Base-by-base conservation (phyloP, 1,284 basidiomycete species). In the Naganishia cerealis region DNA sequence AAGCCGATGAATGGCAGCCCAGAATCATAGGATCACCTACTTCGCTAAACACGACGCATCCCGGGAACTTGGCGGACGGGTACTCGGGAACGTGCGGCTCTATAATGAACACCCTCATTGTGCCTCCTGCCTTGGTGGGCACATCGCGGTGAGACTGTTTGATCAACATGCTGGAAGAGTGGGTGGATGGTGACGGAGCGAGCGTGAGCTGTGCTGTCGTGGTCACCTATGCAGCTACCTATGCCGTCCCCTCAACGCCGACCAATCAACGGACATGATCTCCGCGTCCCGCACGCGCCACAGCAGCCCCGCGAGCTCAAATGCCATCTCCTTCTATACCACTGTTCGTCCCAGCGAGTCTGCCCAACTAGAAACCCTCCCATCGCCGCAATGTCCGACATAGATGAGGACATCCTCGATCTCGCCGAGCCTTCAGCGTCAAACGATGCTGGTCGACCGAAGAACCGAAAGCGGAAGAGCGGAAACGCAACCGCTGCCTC, bases 81-180 rank as follows among this genome's bases (percentile, higher is more conserved):
- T 81, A 81, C 36, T 78, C 80, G 9, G 79, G 79, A 3, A 79
- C 61, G 67, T 77, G 76, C 33, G 78, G 78, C 71, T 80, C 77
- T 50, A 79, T 77, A 57, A 80, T 62, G 71, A 74, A 80, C 69
- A 95, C 87, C 70, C 91, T 84, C 72, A 94, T 89, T 0, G 88
- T 87, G 13, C 84, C 85, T 70, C 79, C 73, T 18, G 89, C 85
- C 67, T 85, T 86, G 50, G 88, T 87, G 33, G 87, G 85, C 3
- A 94, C 79, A 76, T 94, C 91, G 75, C 88, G 83, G 79, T 86
- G 86, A 10, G 87, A 87, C 73, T 89, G 90, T 71, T 86, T 86
- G 83, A 94, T 87, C 71, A 94, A 84, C 92, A 94, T 91, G 56
- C 61, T 70, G 50, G 70, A 38, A 39, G 55, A 6, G 18, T 43